Evolutionary conservation across 75 land plant genomes (phyloP), one percentile per base, ranked within the genome.

Genomic region (Picea glauca): DNA sequence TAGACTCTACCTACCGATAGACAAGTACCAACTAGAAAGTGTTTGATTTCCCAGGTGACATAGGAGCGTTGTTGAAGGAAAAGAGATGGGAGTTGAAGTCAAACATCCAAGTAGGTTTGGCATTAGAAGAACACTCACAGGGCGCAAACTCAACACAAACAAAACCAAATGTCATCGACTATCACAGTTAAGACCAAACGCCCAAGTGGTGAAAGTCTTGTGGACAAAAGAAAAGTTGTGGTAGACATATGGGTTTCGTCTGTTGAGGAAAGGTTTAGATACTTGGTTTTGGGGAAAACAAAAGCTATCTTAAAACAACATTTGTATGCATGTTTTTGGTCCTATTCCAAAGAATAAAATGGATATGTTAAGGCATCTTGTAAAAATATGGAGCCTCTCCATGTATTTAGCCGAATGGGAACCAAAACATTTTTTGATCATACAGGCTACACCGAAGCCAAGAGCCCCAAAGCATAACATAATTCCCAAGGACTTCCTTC

Each of bases 211-310:
- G 26, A 26, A 26, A 26, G 26, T 26, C 26, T 26, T 26, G 26
- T 26, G 26, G 26, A 26, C 26, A 26, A 26, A 26, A 26, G 26
- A 26, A 26, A 26, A 26, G 26, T 26, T 26, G 26, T 26, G 26
- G 26, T 26, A 26, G 26, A 26, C 26, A 26, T 26, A 80, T 98
- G 97, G 93, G 91, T 98, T 17, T 57, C 89, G 43, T 80, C 93
- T 13, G 81, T 98, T 60, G 99, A 98, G 80, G 99, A 98, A 65
- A 86, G 99, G 57, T 95, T 91, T 65, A 93, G 88, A 81, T 98
- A 80, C 74, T 59, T 98, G 66, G 91, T 98, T 9, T 81, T 93
- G 54, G 96, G 99, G 20, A 96, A 90, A 85, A 56, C 73, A 43
- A 93, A 87, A 78, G 81, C 87, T 13, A 74, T 75, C 17, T 23